These are phyloP conservation scores for Elsinoe arachidis DNA, from an alignment of 2,329 filamentous ascomycete species.

Conservation along the genomic window DNA sequence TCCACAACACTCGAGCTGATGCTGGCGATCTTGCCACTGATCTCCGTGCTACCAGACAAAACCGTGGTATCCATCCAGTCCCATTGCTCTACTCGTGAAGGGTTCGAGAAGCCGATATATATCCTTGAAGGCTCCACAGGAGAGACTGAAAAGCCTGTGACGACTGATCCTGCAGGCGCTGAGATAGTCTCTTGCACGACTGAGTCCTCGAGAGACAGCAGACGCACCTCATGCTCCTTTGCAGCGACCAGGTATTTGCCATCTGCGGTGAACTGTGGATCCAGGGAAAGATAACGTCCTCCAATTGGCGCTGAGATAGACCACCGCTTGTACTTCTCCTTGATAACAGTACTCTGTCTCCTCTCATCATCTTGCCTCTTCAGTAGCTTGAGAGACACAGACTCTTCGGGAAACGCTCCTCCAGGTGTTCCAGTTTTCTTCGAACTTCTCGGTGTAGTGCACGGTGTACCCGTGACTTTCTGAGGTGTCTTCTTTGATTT, in stretches of 20 bases:
- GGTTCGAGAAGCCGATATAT: constrained; percentile 3
- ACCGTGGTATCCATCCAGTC: neutral
- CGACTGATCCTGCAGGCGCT: constrained; percentile 38
- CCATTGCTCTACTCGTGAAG: constrained; percentile 10
- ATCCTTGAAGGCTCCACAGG: neutral
- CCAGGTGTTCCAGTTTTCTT: neutral
- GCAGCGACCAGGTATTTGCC: constrained; percentile 24
- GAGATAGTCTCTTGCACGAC: constrained; percentile 66
- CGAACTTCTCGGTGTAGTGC: neutral
- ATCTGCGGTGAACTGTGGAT: constrained; percentile 51
- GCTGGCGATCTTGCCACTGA: constrained; percentile 45
- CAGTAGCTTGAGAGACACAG: neutral
- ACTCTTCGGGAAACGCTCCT: neutral
- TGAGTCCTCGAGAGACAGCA: constrained; percentile 66
- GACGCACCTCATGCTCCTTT: constrained; percentile 24
- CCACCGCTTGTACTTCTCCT: constrained; percentile 30
- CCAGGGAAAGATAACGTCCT: constrained; percentile 47
- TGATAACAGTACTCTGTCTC: neutral
- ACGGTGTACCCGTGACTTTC: neutral
- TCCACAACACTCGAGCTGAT: constrained; percentile 34
- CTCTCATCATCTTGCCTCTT: neutral
- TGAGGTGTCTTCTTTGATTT: neutral
- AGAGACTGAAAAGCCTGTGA: constrained; percentile 40
- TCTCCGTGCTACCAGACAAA: constrained; percentile 34
- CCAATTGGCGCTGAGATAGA: constrained; percentile 42